Base-by-base conservation (phyloP, 2,329 filamentous ascomycete genomes). In the Beauveria scarabaeidicola region DNA sequence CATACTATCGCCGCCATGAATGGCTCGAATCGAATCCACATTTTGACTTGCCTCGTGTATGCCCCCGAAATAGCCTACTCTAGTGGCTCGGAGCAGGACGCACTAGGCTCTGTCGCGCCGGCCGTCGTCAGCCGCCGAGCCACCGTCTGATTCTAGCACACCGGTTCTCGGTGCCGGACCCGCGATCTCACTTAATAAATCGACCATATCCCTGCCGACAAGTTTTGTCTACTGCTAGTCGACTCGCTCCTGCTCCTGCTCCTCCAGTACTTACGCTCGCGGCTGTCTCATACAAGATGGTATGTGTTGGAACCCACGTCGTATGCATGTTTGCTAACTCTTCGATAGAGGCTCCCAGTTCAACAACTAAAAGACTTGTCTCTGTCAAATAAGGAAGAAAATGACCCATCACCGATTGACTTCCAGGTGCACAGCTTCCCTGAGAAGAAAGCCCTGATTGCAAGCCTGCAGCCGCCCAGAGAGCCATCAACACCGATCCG, bases 381-480 rank as follows among this genome's bases (percentile, higher is more conserved):
- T 21, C 44, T 58, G 4, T n/a, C 19, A 29, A 38, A 43, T 3
- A 32, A 23, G 6, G n/a, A 43, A 4, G 19, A 27, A 9, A 32
- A 2, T 11, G 11, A 3, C 32, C n/a, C 11, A 8, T 27, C 27
- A 19, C 7, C 47, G 2, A 6, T 36, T 13, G 10, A n/a, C 8
- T 23, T 58, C n/a, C 10, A 52, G 44, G 3, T 58, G 10, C 11
- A 58, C 47, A 52, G 36, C 19, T 23, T 44, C 8, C 47, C 55
- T 6, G n/a, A 23, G 13, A 52, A 58, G 47, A 52, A 44, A 8
- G 38, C 75, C 1, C 65, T 82, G 1, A 56, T 83, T 3, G 67
- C 81, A 63, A 78, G 74, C 51, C 68, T 83, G 11, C 67, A 74
- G 5, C 77, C 80, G 0, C 81, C 80, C 0, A 67, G 46, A 3